phyloP scores from a whole-genome alignment of 2,329 filamentous ascomycete species.

The Diplodia corticola region DNA sequence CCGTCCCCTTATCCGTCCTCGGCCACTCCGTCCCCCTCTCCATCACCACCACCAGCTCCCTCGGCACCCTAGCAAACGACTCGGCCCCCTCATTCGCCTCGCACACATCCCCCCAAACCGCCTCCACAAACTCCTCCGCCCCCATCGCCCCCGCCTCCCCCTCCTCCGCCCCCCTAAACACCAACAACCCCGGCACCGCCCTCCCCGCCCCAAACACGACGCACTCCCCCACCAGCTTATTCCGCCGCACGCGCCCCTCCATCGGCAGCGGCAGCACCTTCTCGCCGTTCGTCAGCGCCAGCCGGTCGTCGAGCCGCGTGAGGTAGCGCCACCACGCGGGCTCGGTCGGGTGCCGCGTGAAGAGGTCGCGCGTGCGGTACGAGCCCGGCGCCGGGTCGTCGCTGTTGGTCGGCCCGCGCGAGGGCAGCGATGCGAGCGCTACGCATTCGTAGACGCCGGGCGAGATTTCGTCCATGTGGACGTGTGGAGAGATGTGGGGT shows the following conservation, averaged over 20 bases:
- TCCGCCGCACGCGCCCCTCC: slow-evolving; percentile 57
- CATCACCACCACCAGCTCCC: slow-evolving; percentile 25
- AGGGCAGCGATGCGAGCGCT: slow-evolving; percentile 37
- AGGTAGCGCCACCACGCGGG: slow-evolving; percentile 50
- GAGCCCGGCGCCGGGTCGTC: not conserved
- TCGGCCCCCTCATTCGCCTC: slow-evolving; percentile 53
- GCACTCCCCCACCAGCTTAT: slow-evolving; percentile 56
- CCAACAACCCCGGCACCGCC: slow-evolving; percentile 54
- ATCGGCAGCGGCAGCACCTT: slow-evolving; percentile 51
- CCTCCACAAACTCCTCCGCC: slow-evolving; percentile 49
- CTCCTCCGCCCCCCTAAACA: slow-evolving; percentile 30
- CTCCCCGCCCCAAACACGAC: slow-evolving; percentile 59
- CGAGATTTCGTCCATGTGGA: slow-evolving; percentile 36
- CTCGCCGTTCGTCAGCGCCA: slow-evolving; percentile 52
- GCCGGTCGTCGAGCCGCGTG: slow-evolving; percentile 48
- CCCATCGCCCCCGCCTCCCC: slow-evolving; percentile 38
- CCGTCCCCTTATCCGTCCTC: slow-evolving; percentile 57
- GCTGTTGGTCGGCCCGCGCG: slow-evolving; percentile 48
- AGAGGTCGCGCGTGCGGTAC: slow-evolving; percentile 40
- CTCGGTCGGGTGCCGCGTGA: slow-evolving; percentile 42
- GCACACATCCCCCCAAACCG: slow-evolving; percentile 53
- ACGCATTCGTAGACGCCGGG: slow-evolving; percentile 41
- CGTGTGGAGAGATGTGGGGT: slow-evolving; percentile 42
- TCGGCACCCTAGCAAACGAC: slow-evolving; percentile 30
- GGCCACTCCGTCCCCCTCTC: slow-evolving; percentile 40